Base-by-base conservation (phyloP, 768 basidiomycete species). In the Tremella yokohamensis region DNA sequence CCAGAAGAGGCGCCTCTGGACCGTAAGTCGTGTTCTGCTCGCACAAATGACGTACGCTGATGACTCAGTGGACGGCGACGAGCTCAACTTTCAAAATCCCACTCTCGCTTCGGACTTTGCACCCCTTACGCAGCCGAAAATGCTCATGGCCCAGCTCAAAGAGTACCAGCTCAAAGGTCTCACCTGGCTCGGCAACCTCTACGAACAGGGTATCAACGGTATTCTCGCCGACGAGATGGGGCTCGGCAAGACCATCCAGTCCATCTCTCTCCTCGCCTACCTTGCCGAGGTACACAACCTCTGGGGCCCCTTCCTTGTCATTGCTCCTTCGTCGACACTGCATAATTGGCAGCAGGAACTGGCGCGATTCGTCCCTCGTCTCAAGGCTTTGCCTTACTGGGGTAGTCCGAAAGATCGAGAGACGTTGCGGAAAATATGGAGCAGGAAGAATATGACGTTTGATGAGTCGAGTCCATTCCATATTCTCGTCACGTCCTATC, bases 311-410 rank as follows among this genome's bases (percentile, higher is more conserved):
- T 99, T 99, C 81, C 82, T 99, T 19, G 93, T 99, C 49, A 92
- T 99, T 40, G 91, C 96, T 1, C 96, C 96, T 6, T 88, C 91
- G 2, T 96, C 94, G 6, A 99, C 96, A 0, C 81, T 99, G 58
- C 94, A 98, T 77, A 98, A 98, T 71, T 99, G 96, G 96, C 94
- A 98, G 74, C 96, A 98, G 73, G 96, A 99, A 76, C 81, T 99
- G 55, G 89, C 92, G 16, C 87, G 92, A 22, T 99, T 99, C 72
- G 90, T 96, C 3, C 96, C 96, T 22, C 81, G 82, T 54, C 82
- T 99, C 51, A 98, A 97, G 75, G 91, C 92, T 2, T 78, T 99
- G 42, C 96, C 96, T 1, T 98, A 99, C 72, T 99, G 96, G 96
- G 96, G 96, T 38, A 90, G 88, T 71, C 88, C 90, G 45, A 96